phyloP scores from a whole-genome alignment of 106 monocot species.

The Platanthera guangdongensis region DNA sequence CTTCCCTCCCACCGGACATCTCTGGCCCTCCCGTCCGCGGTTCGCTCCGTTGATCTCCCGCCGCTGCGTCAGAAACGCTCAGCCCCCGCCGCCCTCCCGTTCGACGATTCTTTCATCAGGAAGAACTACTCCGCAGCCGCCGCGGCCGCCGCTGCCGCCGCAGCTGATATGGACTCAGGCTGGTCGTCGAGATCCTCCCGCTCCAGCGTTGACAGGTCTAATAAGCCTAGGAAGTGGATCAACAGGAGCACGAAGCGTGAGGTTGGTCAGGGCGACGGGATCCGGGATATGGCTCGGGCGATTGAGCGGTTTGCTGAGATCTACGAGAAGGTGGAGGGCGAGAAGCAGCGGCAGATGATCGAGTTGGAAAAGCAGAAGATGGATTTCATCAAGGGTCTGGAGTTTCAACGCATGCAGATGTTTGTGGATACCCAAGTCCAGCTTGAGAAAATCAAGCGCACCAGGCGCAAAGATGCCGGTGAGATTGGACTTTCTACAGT shows the following conservation, averaged over 20 bases:
- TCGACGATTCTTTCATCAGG: background rate
- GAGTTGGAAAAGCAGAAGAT: constrained; percentile 94
- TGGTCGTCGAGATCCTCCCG: constrained; percentile 25
- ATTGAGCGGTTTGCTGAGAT: constrained; percentile 63
- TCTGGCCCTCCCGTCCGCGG: constrained; percentile 5
- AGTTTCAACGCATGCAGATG: constrained; percentile 83
- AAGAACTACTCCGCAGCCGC: constrained; percentile 22
- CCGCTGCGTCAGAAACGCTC: background rate
- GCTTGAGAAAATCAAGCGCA: constrained; percentile 47
- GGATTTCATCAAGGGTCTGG: constrained; percentile 80
- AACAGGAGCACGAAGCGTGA: constrained; percentile 16
- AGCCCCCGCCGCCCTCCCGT: constrained; percentile 1
- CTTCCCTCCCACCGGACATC: constrained; percentile 8
- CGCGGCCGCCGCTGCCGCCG: constrained; percentile 27
- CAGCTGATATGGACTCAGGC: constrained; percentile 24
- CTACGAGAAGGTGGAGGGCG: constrained; percentile 73
- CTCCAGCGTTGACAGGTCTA: constrained; percentile 17
- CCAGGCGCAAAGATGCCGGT: constrained; percentile 7
- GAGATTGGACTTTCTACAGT: background rate
- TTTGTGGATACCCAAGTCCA: constrained; percentile 68
- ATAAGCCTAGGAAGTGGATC: constrained; percentile 14
- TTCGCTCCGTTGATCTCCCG: background rate
- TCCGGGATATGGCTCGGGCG: constrained; percentile 54
- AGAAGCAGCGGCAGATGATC: constrained; percentile 68
- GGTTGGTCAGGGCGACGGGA: constrained; percentile 30